Conservation (phyloP, 2,329 filamentous ascomycete species). For the Pseudogymnoascus sp. region DNA sequence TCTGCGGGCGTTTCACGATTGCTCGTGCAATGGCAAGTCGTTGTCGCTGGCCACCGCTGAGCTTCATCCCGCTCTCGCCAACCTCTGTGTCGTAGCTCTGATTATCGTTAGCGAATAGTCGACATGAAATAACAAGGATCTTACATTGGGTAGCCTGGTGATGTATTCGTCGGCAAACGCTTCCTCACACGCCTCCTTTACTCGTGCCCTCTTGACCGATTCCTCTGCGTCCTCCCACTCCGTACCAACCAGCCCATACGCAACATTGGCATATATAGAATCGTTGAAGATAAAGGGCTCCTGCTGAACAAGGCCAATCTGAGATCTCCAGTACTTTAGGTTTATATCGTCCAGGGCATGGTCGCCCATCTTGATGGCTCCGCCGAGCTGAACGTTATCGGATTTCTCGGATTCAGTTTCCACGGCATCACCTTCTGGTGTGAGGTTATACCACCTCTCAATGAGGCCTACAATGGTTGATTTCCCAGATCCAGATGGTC, state of each 20-base stretch:
- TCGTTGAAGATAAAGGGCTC: slow-evolving; percentile 62
- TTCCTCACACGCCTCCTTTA: slow-evolving; percentile 56
- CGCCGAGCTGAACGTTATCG: slow-evolving; percentile 38
- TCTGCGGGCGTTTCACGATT: slow-evolving; percentile 62
- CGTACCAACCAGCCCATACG: slow-evolving; percentile 47
- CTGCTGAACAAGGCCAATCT: slow-evolving; percentile 60
- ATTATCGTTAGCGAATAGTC: slow-evolving; percentile 11
- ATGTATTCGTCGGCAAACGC: slow-evolving; percentile 65
- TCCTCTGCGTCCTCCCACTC: slow-evolving; percentile 44
- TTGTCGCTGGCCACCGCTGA: slow-evolving; percentile 82
- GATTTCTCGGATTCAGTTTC: slow-evolving; percentile 21
- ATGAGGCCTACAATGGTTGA: slow-evolving; percentile 65
- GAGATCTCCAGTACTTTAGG: slow-evolving; percentile 50
- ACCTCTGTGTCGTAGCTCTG: slow-evolving; percentile 65
- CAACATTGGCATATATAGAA: slow-evolving; percentile 55
- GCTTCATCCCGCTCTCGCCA: slow-evolving; percentile 67
- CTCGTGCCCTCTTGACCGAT: slow-evolving; percentile 49
- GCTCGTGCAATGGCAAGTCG: slow-evolving; percentile 68
- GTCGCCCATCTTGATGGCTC: slow-evolving; percentile 45
- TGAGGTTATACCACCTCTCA: slow-evolving; percentile 62
- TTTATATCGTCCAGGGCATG: slow-evolving; percentile 49
- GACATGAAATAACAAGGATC: slow-evolving; percentile 16
- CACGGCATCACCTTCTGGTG: slow-evolving; percentile 42
- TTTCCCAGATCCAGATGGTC: slow-evolving; percentile 65
- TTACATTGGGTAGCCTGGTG: slow-evolving; percentile 47